A percentile compares a stretch with the other conserved stretches of the same genome.
These are phyloP conservation scores for Sarcodon sp. DNA, from an alignment of 768 basidiomycete species.

Conservation along the genomic window DNA sequence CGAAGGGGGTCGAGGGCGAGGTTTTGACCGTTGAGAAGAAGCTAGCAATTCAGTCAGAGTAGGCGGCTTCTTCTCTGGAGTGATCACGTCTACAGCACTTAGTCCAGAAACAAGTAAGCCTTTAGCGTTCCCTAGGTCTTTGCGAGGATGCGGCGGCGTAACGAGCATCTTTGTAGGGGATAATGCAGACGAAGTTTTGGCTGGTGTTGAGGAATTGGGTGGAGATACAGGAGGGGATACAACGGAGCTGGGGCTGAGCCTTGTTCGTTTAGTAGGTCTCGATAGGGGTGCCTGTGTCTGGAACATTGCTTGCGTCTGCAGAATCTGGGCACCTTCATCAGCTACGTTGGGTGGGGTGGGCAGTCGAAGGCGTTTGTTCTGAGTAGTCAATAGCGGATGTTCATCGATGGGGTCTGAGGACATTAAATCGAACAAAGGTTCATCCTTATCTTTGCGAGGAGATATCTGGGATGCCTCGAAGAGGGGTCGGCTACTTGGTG, in stretches of 20 bases:
- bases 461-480: not conserved
- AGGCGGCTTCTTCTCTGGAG: conserved; percentile 19
- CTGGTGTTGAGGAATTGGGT: not conserved
- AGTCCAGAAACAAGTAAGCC: conserved; percentile 10
- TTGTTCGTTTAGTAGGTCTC: not conserved
- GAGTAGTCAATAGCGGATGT: no score
- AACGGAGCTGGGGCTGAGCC: not conserved
- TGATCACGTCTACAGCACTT: not conserved
- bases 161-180: not conserved
- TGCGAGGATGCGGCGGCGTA: conserved; percentile 5
- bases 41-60: conserved; percentile 32
- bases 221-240: not conserved
- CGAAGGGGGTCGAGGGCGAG: conserved; percentile 17
- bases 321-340: no score
- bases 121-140: conserved; percentile 12
- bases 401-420: no score
- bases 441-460: not conserved
- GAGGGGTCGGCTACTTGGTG: not conserved
- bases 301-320: no score
- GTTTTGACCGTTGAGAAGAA: conserved; percentile 23
- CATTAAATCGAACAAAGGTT: not conserved
- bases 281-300: no score
- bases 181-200: conserved; percentile 1
- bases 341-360: no score
- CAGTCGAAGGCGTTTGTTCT: no score